phyloP scores from a whole-genome alignment of 73 alveolate genomes.

The Effrenium voratum region DNA sequence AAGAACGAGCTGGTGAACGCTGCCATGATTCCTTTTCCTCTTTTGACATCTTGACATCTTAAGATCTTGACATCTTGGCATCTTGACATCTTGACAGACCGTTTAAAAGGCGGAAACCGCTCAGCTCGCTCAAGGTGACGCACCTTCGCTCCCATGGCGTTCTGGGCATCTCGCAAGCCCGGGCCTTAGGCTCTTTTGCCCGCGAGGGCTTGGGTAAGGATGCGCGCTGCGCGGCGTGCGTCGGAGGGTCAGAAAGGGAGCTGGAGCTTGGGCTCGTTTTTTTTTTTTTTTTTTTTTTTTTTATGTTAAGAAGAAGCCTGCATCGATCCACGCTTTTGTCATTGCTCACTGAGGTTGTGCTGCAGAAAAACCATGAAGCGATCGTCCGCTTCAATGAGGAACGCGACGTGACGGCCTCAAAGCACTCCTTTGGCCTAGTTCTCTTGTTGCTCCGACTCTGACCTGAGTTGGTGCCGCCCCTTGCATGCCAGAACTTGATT shows the following conservation, averaged over 20 bases:
- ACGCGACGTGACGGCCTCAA: constrained; percentile 21
- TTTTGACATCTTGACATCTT: too few species aligned
- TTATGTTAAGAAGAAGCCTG: too few species aligned
- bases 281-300: too few species aligned
- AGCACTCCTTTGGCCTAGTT: neutral
- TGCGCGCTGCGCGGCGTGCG: too few species aligned
- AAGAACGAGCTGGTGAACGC: constrained; percentile 39
- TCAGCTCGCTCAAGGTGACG: constrained; percentile 18
- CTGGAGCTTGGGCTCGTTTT: too few species aligned
- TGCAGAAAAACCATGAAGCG: constrained; percentile 38
- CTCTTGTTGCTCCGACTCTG: neutral
- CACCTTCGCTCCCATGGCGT: constrained; percentile 91
- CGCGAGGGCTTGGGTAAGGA: neutral
- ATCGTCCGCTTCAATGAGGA: constrained; percentile 74
- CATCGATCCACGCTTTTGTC: too few species aligned
- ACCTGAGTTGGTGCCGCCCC: too few species aligned
- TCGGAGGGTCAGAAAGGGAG: too few species aligned
- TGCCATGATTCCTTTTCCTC: too few species aligned
- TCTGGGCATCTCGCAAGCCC: constrained; percentile 66
- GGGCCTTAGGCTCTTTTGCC: neutral
- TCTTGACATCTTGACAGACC: too few species aligned
- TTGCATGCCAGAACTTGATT: neutral
- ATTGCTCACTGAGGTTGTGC: constrained; percentile 18
- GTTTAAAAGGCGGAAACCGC: too few species aligned
- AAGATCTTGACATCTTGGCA: too few species aligned